Conservation (phyloP, 2,329 filamentous ascomycete species). For the Ophiocordyceps camponoti-saundersi region DNA sequence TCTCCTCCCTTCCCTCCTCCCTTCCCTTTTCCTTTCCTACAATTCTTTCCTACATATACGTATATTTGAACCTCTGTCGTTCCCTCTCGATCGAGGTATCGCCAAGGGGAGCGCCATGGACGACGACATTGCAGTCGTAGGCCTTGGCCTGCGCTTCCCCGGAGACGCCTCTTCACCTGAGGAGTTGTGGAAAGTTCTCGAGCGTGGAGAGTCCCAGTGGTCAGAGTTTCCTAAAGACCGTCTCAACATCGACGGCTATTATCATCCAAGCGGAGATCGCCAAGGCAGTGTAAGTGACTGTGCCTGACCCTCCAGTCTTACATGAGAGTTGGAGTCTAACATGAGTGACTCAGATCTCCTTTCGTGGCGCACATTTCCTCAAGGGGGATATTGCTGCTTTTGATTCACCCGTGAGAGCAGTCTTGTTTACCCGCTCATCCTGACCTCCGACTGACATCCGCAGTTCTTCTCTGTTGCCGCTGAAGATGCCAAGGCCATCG, state of each 20-base stretch:
- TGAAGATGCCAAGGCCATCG: conserved; percentile 33
- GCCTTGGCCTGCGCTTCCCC: conserved; percentile 33
- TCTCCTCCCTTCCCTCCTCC: background rate
- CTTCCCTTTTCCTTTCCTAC: background rate
- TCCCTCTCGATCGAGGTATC: background rate
- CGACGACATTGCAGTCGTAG: conserved; percentile 35
- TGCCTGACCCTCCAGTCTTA: background rate
- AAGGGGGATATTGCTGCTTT: conserved; percentile 27
- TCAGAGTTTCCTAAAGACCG: conserved; percentile 28
- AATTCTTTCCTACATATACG: background rate
- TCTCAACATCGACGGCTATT: conserved; percentile 34
- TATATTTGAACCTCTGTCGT: background rate
- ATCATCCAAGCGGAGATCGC: conserved; percentile 31
- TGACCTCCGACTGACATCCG: background rate
- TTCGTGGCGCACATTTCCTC: conserved; percentile 33
- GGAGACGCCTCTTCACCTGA: conserved; percentile 26
- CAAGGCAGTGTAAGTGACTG: conserved; percentile 26
- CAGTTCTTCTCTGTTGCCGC: conserved; percentile 34
- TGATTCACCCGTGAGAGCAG: conserved; percentile 26
- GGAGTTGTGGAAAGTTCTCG: conserved; percentile 30
- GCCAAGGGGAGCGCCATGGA: conserved; percentile 9
- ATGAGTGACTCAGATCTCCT: conserved; percentile 19
- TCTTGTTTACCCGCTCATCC: background rate
- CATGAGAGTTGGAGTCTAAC: background rate
- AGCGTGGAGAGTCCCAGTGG: conserved; percentile 26